A percentile compares a stretch with the other conserved stretches of the same genome.
These are phyloP conservation scores for Verticillium nubilum DNA, from an alignment of 2,329 filamentous ascomycete genomes.

Conservation along the genomic window DNA sequence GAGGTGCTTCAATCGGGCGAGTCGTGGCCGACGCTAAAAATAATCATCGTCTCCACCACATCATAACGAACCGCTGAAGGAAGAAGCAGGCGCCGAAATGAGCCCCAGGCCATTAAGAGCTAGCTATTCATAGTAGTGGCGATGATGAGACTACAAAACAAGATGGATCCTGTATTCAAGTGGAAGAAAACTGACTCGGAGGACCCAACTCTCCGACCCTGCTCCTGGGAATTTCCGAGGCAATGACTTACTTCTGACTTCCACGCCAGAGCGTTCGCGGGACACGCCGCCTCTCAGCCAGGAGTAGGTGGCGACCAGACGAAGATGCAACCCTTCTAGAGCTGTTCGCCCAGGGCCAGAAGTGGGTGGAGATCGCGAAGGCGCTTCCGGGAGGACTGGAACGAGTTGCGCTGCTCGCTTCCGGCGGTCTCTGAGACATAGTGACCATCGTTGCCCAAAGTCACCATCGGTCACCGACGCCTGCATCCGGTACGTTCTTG, in stretches of 20 bases:
- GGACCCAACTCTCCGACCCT: background rate
- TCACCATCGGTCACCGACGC: background rate
- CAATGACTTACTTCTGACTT: background rate
- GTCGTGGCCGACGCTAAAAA: too few relatives aligned
- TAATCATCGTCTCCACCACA: too few relatives aligned
- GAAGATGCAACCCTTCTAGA: background rate
- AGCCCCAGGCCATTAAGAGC: too few relatives aligned
- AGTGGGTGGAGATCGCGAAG: background rate
- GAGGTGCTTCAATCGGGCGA: background rate
- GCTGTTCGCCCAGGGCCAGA: background rate
- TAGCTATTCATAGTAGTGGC: background rate
- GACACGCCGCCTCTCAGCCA: background rate
- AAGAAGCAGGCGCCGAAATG: too few relatives aligned
- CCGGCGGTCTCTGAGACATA: background rate
- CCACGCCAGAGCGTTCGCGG: background rate
- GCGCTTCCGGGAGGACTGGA: background rate
- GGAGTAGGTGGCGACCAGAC: background rate
- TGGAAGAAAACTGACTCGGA: background rate
- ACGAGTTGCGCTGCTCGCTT: background rate
- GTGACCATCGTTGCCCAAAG: background rate
- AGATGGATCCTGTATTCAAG: background rate
- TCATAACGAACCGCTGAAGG: too few relatives aligned
- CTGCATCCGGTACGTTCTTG: background rate
- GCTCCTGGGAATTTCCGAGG: background rate
- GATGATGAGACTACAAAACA: background rate